phyloP scores from a whole-genome alignment of 2,329 filamentous ascomycete species.

The Epichloe baconii region DNA sequence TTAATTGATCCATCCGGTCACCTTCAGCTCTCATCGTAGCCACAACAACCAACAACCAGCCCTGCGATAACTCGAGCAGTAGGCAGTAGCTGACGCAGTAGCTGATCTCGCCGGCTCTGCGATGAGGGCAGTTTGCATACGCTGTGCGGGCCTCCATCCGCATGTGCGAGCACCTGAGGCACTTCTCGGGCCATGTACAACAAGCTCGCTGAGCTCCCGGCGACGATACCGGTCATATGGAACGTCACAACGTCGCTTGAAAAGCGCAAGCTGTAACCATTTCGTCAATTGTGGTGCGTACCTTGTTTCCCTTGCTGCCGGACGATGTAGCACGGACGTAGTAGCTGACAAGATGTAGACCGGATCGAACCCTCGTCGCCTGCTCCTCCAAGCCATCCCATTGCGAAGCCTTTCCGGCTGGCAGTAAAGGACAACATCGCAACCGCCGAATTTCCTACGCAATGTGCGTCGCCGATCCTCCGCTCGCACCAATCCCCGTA shows the following conservation, averaged over 20 bases:
- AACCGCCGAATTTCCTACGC: conserved; percentile 53
- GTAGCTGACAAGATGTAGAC: background rate
- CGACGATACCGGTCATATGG: conserved; percentile 1
- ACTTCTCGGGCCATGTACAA: conserved; percentile 1
- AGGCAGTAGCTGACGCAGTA: background rate
- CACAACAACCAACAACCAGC: background rate
- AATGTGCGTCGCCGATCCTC: conserved; percentile 70
- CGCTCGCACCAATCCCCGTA: conserved; percentile 60
- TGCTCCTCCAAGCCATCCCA: conserved; percentile 9
- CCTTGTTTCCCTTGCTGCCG: no score
- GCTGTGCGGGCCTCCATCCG: conserved; percentile 10
- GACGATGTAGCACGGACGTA: background rate
- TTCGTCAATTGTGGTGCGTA: conserved; percentile 21
- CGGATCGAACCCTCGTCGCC: conserved; percentile 1
- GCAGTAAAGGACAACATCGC: conserved; percentile 71
- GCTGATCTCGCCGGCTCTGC: background rate
- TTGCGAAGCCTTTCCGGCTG: conserved; percentile 28
- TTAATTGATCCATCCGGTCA: no score
- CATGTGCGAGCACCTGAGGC: conserved; percentile 2
- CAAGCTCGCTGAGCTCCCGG: background rate
- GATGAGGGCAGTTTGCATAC: conserved; percentile 19
- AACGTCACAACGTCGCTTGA: conserved; percentile 12
- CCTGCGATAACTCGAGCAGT: background rate
- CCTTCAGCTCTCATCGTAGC: background rate
- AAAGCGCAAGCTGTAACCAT: conserved; percentile 22